Conservation (phyloP, 129 eudicot genomes). For the Centella asiatica region DNA sequence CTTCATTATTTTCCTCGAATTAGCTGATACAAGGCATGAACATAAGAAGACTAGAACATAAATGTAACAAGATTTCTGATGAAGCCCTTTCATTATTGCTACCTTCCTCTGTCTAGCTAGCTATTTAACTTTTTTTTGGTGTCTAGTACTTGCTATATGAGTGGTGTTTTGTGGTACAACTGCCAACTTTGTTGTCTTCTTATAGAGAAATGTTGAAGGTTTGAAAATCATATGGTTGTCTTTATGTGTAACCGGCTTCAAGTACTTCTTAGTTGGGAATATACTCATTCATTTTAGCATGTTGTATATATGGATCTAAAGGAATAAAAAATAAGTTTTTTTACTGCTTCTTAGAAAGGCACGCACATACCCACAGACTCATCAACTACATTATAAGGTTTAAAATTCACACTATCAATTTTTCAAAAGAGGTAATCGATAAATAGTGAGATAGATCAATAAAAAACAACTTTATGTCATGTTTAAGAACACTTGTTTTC, state of each 20-base stretch:
- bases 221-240: neutral
- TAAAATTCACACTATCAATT: too few species aligned
- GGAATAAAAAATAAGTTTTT: too few species aligned
- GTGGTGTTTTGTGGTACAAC: neutral
- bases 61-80: neutral
- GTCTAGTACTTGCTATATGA: neutral
- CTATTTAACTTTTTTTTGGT: neutral
- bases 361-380: too few species aligned
- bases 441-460: too few species aligned
- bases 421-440: too few species aligned
- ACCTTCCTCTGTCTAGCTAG: neutral
- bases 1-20: neutral
- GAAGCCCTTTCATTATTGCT: conserved; percentile 11
- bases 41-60: neutral
- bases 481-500: too few species aligned
- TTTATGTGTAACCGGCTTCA: neutral
- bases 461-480: too few species aligned
- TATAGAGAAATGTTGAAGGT: conserved; percentile 1
- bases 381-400: too few species aligned
- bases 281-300: neutral
- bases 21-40: conserved; percentile 7
- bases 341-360: too few species aligned
- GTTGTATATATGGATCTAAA: too few species aligned
- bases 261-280: neutral
- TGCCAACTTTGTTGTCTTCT: neutral